phyloP scores from a whole-genome alignment of 2,329 filamentous ascomycete species.

The Ambrosiella xylebori region DNA sequence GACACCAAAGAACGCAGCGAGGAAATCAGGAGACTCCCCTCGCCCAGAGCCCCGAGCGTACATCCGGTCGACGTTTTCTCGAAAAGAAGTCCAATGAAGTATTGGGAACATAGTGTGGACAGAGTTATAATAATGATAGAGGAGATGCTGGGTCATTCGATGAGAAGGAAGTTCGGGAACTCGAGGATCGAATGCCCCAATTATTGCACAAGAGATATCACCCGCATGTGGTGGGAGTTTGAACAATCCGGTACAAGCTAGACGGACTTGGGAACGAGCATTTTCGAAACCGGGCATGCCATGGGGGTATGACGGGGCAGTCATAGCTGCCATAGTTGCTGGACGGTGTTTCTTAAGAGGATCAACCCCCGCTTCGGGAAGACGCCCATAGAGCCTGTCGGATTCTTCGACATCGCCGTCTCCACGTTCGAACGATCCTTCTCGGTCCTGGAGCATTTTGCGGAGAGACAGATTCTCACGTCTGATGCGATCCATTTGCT shows the following conservation, averaged over 20 bases:
- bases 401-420: conserved; percentile 33
- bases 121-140: conserved; percentile 59
- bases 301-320: conserved; percentile 9
- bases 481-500: conserved; percentile 65
- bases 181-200: conserved; percentile 29
- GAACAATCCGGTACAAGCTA: conserved; percentile 12
- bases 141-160: conserved; percentile 49
- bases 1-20: conserved; percentile 65
- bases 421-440: conserved; percentile 33
- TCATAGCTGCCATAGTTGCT: conserved; percentile 12
- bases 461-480: conserved; percentile 63
- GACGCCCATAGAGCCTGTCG: conserved; percentile 20
- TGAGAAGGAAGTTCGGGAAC: conserved; percentile 54
- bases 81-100: conserved; percentile 74
- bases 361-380: conserved; percentile 9
- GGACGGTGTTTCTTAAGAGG: conserved; percentile 12
- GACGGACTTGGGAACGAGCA: conserved; percentile 11
- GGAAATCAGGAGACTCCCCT: conserved; percentile 44
- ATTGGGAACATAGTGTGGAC: conserved; percentile 71
- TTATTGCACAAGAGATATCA: conserved; percentile 11
- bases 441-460: conserved; percentile 39
- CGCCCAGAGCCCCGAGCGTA: conserved; percentile 47
- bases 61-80: conserved; percentile 55
- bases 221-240: conserved; percentile 12
- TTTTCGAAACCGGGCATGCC: conserved; percentile 10